These are phyloP conservation scores for Chytriomyces sp. DNA, from an alignment of 192 early-diverging fungal species.

Conservation along the genomic window DNA sequence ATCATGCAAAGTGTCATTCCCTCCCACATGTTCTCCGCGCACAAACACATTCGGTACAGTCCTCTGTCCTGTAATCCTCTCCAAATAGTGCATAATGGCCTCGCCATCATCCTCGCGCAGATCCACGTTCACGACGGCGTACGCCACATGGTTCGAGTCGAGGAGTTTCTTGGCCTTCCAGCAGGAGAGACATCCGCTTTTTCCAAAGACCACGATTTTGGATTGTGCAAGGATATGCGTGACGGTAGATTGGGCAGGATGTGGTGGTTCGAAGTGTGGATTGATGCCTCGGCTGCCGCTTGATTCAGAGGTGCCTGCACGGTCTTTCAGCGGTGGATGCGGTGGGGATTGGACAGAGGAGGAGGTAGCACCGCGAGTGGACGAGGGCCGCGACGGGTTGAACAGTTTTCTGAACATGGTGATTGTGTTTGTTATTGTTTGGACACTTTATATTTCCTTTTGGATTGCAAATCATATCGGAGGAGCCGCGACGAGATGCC, in stretches of 20 bases:
- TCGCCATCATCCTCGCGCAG: conserved; percentile 41
- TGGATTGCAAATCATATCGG: not conserved
- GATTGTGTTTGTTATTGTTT: not conserved
- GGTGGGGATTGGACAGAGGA: conserved; percentile 43
- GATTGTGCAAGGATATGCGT: not conserved
- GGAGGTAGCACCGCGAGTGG: not conserved
- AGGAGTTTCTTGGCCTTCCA: conserved; percentile 53
- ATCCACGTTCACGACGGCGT: conserved; percentile 38
- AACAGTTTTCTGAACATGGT: not conserved
- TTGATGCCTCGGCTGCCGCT: conserved; percentile 32
- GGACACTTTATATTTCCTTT: not conserved
- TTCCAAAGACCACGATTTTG: not conserved
- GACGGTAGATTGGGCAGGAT: not conserved
- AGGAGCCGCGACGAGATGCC: too few species aligned
- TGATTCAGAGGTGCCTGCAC: too few species aligned
- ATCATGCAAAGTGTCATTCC: conserved; percentile 37
- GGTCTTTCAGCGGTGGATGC: conserved; percentile 42
- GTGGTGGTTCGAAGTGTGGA: conserved; percentile 51
- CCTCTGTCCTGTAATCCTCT: conserved; percentile 37
- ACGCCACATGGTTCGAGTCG: conserved; percentile 36
- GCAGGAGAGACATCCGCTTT: conserved; percentile 51
- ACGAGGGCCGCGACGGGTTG: not conserved
- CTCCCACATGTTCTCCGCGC: conserved; percentile 34
- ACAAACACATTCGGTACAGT: conserved; percentile 53
- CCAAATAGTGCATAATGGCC: conserved; percentile 45